Evolutionary conservation across 306 rosid genomes (phyloP), one percentile per base, ranked within the genome.

Genomic region (Astragalus membranaceus): DNA sequence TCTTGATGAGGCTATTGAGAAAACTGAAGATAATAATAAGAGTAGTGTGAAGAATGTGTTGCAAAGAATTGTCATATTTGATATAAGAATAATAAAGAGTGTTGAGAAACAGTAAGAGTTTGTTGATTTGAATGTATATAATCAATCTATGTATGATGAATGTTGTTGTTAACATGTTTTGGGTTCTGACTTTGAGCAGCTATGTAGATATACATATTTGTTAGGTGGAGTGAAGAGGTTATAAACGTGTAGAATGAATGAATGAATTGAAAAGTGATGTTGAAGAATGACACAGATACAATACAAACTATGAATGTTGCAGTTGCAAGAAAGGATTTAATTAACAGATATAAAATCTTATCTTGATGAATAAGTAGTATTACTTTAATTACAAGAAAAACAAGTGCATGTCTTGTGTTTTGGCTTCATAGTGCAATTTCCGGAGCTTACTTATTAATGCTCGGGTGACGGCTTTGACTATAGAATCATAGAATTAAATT

Each of bases 1-100:
- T 75, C 66, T 77, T 10, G 92, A 74, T 10, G 76, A 37, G 11
- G 79, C 86, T 13, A 73, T 39, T 37, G 74, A 76, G 65, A 82
- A 53, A 44, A 67, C 3, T 67, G 78, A 59, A 16, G 56, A 79
- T 3, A 76, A n/a, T n/a, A n/a, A 41, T 6, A 64, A 1, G 26
- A 82, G 39, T 29, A 41, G 1, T 7, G 44, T 7, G 5, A 77
- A 10, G 64, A 75, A 4, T 6, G 64, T 41, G 44, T 33, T 82
- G 64, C n/a, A 61, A 73, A 78, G 77, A 42, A 41, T 78, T 66
- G 35, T 42, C 73, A 39, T 65, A 48, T 39, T 5, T 12, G 3
- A n/a, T n/a, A n/a, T n/a, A n/a, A n/a, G n/a, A n/a, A n/a, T n/a
- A 26, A 26, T 0, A 26, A 20, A n/a, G n/a, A 43, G 39, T 12